Evolutionary conservation across 164 flowering plant genomes (phyloP).

Genomic region (Pachysandra terminalis): DNA sequence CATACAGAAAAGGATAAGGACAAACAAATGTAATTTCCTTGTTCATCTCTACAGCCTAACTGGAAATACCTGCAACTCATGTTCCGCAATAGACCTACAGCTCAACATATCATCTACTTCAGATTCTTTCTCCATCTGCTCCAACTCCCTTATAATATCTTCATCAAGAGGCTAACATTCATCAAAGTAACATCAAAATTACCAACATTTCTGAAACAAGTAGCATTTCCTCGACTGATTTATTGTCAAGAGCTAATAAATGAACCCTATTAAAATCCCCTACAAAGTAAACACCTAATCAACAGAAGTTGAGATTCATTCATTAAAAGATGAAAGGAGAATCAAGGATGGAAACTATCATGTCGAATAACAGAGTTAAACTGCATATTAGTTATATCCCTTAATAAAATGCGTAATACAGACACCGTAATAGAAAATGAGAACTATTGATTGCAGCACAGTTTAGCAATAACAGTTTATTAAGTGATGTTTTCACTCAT

Average conservation of each 20-base stretch:
- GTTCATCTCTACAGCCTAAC: background rate
- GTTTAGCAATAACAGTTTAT: no score
- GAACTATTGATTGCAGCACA: no score
- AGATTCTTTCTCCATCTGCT: constrained; percentile 81
- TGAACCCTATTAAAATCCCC: background rate
- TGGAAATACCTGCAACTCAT: constrained; percentile 59
- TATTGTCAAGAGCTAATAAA: background rate
- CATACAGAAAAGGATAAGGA: background rate
- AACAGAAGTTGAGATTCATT: background rate
- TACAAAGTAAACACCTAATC: background rate
- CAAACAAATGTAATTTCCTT: background rate
- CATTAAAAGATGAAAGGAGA: background rate
- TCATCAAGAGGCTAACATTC: constrained; percentile 59
- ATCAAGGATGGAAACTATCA: no score
- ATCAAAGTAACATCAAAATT: constrained; percentile 2
- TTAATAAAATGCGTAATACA: no score
- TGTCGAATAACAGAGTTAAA: no score
- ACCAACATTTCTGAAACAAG: background rate
- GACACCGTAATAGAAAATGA: no score
- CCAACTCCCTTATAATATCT: constrained; percentile 52
- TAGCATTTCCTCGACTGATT: background rate
- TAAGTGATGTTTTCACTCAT: no score
- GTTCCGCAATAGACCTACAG: constrained; percentile 83
- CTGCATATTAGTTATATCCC: no score
- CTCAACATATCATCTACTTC: constrained; percentile 82